Percentiles rank a stretch among this genome's conserved stretches.
phyloP scores from a whole-genome alignment of 78 protist species.

The Isochrysis galbana region DNA sequence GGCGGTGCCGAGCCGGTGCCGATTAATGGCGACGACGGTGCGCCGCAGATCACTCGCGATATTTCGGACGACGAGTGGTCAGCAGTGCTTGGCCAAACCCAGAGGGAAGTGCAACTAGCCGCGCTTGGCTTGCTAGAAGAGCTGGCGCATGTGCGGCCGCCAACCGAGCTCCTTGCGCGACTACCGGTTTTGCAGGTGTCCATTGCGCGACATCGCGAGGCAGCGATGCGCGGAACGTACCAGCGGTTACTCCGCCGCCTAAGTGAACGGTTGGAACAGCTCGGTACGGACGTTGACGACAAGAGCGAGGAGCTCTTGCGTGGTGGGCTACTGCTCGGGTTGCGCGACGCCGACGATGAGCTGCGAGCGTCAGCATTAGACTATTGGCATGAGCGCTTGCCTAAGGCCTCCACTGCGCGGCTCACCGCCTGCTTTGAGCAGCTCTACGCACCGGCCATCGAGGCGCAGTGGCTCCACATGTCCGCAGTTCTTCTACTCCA shows the following conservation, averaged over 20 bases:
- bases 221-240: background rate
- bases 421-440: background rate
- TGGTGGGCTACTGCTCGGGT: background rate
- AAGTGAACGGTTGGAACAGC: background rate
- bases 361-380: background rate
- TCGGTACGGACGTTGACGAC: background rate
- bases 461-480: background rate
- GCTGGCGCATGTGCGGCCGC: background rate
- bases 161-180: background rate
- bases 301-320: background rate
- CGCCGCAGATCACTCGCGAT: background rate
- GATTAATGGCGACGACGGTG: background rate
- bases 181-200: background rate
- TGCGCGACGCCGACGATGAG: background rate
- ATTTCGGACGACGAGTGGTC: background rate
- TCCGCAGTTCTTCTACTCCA: background rate
- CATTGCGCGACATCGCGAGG: background rate
- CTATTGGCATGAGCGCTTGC: background rate
- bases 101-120: background rate
- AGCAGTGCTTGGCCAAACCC: background rate
- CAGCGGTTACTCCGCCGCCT: background rate
- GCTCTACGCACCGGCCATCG: background rate
- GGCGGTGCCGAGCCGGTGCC: background rate
- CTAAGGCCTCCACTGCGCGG: background rate
- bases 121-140: background rate